Conservation (phyloP, 78 protist species). For the Anaeramoeba ignava region DNA sequence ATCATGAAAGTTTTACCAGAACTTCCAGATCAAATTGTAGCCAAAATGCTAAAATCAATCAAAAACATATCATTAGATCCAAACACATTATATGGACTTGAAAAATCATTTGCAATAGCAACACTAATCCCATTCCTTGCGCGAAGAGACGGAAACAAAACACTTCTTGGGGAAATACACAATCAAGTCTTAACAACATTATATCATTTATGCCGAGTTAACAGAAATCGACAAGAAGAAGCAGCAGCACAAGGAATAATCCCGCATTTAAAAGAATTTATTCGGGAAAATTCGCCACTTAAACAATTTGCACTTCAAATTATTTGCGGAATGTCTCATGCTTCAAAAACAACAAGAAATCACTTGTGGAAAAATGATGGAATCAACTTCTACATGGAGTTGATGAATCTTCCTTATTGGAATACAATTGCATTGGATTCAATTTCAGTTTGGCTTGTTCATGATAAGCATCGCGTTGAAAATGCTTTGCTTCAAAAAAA, state of each 20-base stretch:
- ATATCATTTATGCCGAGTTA: slow-evolving; percentile 62
- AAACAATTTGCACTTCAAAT: slow-evolving; percentile 62
- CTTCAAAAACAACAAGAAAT: slow-evolving; percentile 37
- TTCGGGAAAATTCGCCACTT: slow-evolving; percentile 46
- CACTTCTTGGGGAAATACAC: slow-evolving; percentile 18
- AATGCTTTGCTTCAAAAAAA: no score
- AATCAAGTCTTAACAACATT: slow-evolving; percentile 55
- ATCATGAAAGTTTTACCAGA: no score
- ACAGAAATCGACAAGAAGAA: slow-evolving; percentile 60
- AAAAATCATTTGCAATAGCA: slow-evolving; percentile 39
- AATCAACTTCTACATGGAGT: slow-evolving; percentile 40
- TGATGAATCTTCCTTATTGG: slow-evolving; percentile 41
- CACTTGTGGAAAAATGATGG: slow-evolving; percentile 52
- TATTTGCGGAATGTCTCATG: slow-evolving; percentile 62
- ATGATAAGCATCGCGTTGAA: no score
- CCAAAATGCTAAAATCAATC: slow-evolving; percentile 14
- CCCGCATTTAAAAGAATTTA: slow-evolving; percentile 35
- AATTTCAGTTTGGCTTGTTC: slow-evolving; percentile 55
- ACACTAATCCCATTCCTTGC: slow-evolving; percentile 36
- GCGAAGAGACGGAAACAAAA: background rate
- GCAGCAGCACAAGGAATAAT: slow-evolving; percentile 63
- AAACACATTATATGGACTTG: slow-evolving; percentile 32
- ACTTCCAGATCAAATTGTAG: no score
- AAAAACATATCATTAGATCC: slow-evolving; percentile 58
- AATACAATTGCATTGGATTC: slow-evolving; percentile 63